These are phyloP conservation scores for Neonothopanus nambi DNA, from an alignment of 1,284 basidiomycete genomes.

Conservation along the genomic window DNA sequence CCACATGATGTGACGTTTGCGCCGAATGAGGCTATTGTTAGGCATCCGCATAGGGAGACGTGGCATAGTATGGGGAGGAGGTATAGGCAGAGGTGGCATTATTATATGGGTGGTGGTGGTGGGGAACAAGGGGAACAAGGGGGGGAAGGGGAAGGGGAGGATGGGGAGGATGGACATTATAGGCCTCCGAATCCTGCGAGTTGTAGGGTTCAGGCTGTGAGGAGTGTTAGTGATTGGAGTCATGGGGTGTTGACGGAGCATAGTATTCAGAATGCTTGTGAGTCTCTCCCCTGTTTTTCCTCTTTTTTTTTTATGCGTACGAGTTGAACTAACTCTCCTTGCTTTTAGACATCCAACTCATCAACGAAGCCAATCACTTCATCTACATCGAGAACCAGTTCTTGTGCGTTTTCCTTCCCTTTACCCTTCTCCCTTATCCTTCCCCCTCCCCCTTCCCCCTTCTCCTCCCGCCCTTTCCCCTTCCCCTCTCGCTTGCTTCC, in stretches of 20 bases:
- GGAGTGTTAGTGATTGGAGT: conserved; percentile 91
- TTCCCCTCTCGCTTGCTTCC: too few relatives aligned
- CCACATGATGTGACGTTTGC: conserved; percentile 68
- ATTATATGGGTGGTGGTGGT: conserved; percentile 19
- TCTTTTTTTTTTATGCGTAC: background rate
- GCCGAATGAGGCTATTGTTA: conserved; percentile 66
- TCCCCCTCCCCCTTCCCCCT: too few relatives aligned
- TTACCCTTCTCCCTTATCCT: too few relatives aligned
- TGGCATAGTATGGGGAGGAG: conserved; percentile 60
- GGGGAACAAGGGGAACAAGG: too few relatives aligned
- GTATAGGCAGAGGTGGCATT: conserved; percentile 64
- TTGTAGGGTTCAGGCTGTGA: conserved; percentile 74
- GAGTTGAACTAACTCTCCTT: conserved; percentile 1
- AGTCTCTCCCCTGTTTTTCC: too few relatives aligned
- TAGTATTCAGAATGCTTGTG: conserved; percentile 86
- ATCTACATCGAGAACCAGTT: conserved; percentile 97
- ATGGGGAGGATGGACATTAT: conserved; percentile 29
- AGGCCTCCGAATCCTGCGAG: conserved; percentile 43
- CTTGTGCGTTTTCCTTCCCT: conserved; percentile 63
- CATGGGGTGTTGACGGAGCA: conserved; percentile 86
- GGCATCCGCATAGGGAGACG: conserved; percentile 67
- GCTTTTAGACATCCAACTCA: conserved; percentile 78
- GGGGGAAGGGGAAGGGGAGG: conserved; percentile 27
- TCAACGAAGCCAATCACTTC: conserved; percentile 80
- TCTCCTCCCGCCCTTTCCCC: too few relatives aligned